Base-by-base conservation (phyloP, 1,284 basidiomycete species). In the Blastosporella zonata region DNA sequence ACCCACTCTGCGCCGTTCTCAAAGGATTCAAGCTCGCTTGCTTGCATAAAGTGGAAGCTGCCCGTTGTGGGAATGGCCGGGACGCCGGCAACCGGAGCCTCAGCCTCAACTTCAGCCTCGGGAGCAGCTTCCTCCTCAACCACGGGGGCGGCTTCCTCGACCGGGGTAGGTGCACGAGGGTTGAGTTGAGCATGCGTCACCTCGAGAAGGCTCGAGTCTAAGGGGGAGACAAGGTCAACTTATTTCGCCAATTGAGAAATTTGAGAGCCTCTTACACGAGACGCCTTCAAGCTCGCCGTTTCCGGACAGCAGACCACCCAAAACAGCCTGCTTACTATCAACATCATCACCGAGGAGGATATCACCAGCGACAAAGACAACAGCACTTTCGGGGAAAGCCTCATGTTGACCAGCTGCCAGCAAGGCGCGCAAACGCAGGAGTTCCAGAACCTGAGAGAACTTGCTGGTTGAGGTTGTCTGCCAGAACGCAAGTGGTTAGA, bases 41-140 rank as follows among this genome's bases (percentile, higher is more conserved):
- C 84, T 65, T 87, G 81, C 69, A 90, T 84, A 65, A 90, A 90
- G 57, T 78, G 79, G 72, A 89, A 83, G 64, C 78, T 77, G 45
- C 73, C 73, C 0, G 81, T 71, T 15, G 66, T 61, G 27, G 68
- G 56, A 25, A 68, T 63, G 25, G 69, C 62, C 31, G 73, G 68
- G 22, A 74, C 49, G 29, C 67, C 75, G 17, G 59, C 58, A 10
- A 72, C 64, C 21, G 62, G 59, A 10, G 60, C 59, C 33, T 70
- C 68, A 15, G 66, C 51, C 29, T 68, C 69, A 1, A 52, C 46
- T 23, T 58, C 62, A 23, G 43, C 36, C 27, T 46, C 53, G 9
- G 47, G 42, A 33, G 28, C 46, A 10, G 25, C 33, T 56, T 33
- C 39, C 6, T 25, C 35, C 2, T 22, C 51, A 12, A 35, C 43